Base-by-base conservation (phyloP, 805 yeast species). In the Metschnikowia henanensis region DNA sequence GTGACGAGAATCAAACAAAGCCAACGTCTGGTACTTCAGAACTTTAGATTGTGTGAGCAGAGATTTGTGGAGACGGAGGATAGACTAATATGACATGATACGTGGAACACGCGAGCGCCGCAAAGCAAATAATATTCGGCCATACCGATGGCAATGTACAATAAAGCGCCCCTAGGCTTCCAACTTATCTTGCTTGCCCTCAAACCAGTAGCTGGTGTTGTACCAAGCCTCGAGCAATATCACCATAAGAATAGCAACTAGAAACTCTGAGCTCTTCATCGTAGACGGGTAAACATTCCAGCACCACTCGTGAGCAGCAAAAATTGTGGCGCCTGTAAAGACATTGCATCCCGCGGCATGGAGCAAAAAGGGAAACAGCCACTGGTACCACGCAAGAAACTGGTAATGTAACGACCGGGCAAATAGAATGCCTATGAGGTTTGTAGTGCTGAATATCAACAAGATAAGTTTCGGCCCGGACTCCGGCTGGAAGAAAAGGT, bases 391-490 rank as follows among this genome's bases (percentile, higher is more conserved):
- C 3, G 92, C 72, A 44, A 90, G 76, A 55, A 92, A 92, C 62
- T 92, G 98, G 64, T 90, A 92, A 62, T 92, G 98, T 45, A 92
- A 71, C 2, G 96, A 87, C 49, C 98, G 75, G 0, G 96, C 76
- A 61, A 80, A 87, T 4, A 88, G 52, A 2, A 91, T 73, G 1
- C 98, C 98, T 38, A 86, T 73, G 34, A 87, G 61, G 59, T 92
- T 91, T 9, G 84, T 70, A 2, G 79, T 68, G 12, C 81, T 61
- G 58, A 91, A 61, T 1, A 79, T 70, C 33, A 73, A 62, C 26
- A 83, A 62, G 4, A 82, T 71, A 38, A 73, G 71, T 23, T 60
- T 62, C 2, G 82, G 79, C 0, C 80, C 79, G 0, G 35, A 20
- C 0, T 23, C 36, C 18, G 56, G 47, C 55, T 63, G 57, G 37